Evolutionary conservation across 2,329 filamentous ascomycete genomes (phyloP).

Genomic region (Trichoderma sp.): DNA sequence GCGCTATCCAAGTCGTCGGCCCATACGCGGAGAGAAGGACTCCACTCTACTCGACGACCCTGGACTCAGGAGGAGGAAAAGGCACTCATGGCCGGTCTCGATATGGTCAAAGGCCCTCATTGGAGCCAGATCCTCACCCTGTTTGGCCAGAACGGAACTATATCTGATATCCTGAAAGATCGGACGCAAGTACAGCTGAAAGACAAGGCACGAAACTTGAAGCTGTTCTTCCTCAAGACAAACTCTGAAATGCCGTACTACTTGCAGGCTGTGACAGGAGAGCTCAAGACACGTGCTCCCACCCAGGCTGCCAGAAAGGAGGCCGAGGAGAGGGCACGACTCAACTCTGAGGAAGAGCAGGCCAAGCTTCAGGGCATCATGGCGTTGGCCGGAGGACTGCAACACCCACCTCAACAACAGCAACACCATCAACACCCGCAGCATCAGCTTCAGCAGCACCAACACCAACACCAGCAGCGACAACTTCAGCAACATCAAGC

Average conservation of each 20-base stretch:
- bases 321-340: slow-evolving; percentile 62
- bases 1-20: slow-evolving; percentile 58
- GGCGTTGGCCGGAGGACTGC: slow-evolving; percentile 55
- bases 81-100: slow-evolving; percentile 83
- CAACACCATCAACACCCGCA: slow-evolving; percentile 11
- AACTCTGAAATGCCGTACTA: slow-evolving; percentile 90
- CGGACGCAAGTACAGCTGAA: slow-evolving; percentile 90
- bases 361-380: slow-evolving; percentile 63
- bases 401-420: slow-evolving; percentile 40
- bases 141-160: slow-evolving; percentile 76
- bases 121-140: slow-evolving; percentile 90
- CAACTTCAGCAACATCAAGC: slow-evolving; percentile 32
- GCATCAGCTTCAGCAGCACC: slow-evolving; percentile 13
- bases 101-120: slow-evolving; percentile 85
- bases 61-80: slow-evolving; percentile 91
- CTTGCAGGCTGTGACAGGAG: slow-evolving; percentile 82
- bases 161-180: slow-evolving; percentile 82
- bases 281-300: slow-evolving; percentile 82
- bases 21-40: slow-evolving; percentile 57
- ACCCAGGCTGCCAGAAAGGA: slow-evolving; percentile 70
- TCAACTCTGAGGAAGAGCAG: slow-evolving; percentile 61
- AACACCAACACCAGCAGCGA: slow-evolving; percentile 47
- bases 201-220: slow-evolving; percentile 87
- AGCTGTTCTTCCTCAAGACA: slow-evolving; percentile 88
- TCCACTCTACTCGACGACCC: slow-evolving; percentile 68